Evolutionary conservation across 305 asterid genomes (phyloP).

Genomic region (Rubia tinctorum): DNA sequence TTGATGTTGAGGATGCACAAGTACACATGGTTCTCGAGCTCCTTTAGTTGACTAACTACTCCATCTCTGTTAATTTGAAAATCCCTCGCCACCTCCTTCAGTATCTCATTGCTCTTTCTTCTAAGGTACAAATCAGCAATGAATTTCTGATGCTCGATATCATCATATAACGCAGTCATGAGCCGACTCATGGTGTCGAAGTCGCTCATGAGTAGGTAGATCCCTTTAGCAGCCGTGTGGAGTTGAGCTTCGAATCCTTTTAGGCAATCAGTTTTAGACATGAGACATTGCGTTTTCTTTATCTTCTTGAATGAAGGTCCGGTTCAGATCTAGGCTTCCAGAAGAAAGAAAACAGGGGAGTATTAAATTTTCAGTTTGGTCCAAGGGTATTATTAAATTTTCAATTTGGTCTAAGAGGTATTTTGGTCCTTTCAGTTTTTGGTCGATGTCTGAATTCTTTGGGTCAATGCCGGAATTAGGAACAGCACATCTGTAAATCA

Average conservation of each 20-base stretch:
- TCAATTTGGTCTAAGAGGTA: too few relatives aligned
- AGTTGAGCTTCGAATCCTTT: constrained; percentile 38
- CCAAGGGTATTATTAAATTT: too few relatives aligned
- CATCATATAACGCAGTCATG: constrained; percentile 49
- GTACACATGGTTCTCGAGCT: constrained; percentile 69
- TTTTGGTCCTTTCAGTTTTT: too few relatives aligned
- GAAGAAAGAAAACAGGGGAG: too few relatives aligned
- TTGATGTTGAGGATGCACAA: constrained; percentile 65
- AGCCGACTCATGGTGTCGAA: constrained; percentile 58
- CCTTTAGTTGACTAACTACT: constrained; percentile 50
- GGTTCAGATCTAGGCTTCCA: background rate
- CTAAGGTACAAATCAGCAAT: constrained; percentile 42
- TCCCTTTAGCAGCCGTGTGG: constrained; percentile 66
- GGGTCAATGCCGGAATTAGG: too few relatives aligned
- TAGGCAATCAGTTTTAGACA: constrained; percentile 12
- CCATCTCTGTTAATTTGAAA: constrained; percentile 33
- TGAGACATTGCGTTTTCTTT: constrained; percentile 10
- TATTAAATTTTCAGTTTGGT: too few relatives aligned
- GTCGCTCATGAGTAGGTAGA: constrained; percentile 57
- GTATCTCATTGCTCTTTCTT: constrained; percentile 41
- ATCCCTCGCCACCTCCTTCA: constrained; percentile 51
- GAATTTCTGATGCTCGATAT: constrained; percentile 52
- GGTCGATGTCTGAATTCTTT: too few relatives aligned
- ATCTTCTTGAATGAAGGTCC: constrained; percentile 27
- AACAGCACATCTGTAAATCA: background rate